Percentiles rank a stretch among this genome's conserved stretches.
These are phyloP conservation scores for Metschnikowia vanudenii DNA, from an alignment of 805 yeast species.

Conservation along the genomic window DNA sequence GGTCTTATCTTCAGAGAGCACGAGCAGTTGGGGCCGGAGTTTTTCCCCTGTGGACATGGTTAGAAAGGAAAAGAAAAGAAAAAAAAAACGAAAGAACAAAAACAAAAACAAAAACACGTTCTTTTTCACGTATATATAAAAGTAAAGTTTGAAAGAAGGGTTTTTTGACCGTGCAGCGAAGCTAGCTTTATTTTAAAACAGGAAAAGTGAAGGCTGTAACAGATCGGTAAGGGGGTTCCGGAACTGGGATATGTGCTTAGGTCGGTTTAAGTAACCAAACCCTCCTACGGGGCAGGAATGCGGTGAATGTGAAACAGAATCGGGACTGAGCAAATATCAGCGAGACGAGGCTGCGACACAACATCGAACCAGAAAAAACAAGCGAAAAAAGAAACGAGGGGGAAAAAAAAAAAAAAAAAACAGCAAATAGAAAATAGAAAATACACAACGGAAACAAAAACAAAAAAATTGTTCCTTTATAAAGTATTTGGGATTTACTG, in stretches of 20 bases:
- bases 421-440: too few relatives aligned
- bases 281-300: conserved; percentile 6
- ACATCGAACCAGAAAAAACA: conserved; percentile 4
- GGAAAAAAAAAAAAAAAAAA: neutral
- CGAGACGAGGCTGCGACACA: conserved; percentile 5
- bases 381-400: neutral
- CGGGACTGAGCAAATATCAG: conserved; percentile 1
- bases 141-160: too few relatives aligned
- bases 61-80: neutral
- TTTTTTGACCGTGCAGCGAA: neutral
- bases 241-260: neutral
- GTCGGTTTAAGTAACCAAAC: conserved; percentile 3
- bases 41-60: conserved; percentile 14
- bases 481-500: too few relatives aligned
- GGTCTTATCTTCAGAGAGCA: conserved; percentile 11
- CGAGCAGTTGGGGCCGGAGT: conserved; percentile 16
- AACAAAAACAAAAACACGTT: neutral
- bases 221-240: conserved; percentile 1
- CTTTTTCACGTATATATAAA: too few relatives aligned
- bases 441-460: too few relatives aligned
- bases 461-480: too few relatives aligned
- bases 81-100: neutral
- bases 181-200: neutral
- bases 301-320: conserved; percentile 7
- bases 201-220: neutral